Evolutionary conservation across 148 eudicot genomes (phyloP), one percentile per base, ranked within the genome.

Genomic region (Dianthus caryophyllus): DNA sequence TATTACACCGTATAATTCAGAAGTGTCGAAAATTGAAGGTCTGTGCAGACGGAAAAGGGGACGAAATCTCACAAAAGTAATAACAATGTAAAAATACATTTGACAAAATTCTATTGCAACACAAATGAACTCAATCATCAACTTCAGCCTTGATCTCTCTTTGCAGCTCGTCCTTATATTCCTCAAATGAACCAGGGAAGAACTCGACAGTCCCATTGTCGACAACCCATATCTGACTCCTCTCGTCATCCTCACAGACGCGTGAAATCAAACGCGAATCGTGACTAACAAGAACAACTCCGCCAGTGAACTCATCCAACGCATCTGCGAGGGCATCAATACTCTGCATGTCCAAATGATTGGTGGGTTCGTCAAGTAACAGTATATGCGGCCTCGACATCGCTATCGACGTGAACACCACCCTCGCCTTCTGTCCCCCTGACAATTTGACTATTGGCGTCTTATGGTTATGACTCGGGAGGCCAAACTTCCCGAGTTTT

Each of bases 311-410:
- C 67, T 86, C 91, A 52, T 86, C 88, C 58, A 86, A 73, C 1
- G 91, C 88, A 72, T 84, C 86, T 38, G 91, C 91, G 65, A 86
- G 71, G 11, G 91, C 91, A 71, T 86, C 91, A 31, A 86, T 86
- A 66, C 91, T 86, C 75, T 86, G 91, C 91, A 86, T 84, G 52
- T 86, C 91, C 80, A 86, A 74, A 70, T 86, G 91, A 72, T 84
- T 84, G 0, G 91, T 84, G 0, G 88, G 88, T 60, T 84, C 91
- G 56, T 86, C 91, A 48, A 86, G 55, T 60, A 84, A 61, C 36
- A 86, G 60, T 39, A 86, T 86, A 64, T 86, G 91, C 1, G 91
- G 91, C 71, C 72, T 86, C n/a, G 91, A 81, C 91, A 86, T 86
- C 5, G 88, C 84, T 69, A 86, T 86, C 14, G 91, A 86, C n/a